phyloP scores from a whole-genome alignment of 1,284 basidiomycete genomes.

The Neolentinus lepideus region DNA sequence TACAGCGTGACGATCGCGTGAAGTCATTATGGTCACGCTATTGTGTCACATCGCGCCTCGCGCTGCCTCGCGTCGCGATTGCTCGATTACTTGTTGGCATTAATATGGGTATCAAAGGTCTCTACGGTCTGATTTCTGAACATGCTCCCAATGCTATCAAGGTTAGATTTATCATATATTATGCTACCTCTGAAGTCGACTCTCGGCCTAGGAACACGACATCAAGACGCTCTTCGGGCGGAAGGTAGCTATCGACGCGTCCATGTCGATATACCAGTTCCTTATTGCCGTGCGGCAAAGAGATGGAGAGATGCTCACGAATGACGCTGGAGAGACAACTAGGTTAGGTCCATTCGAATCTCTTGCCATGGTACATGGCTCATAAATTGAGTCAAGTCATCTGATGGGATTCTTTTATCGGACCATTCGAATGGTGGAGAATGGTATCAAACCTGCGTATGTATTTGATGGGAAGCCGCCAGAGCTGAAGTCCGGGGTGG shows the following conservation, averaged over 20 bases:
- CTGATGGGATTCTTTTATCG: slow-evolving; percentile 99
- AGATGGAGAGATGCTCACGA: slow-evolving; percentile 95
- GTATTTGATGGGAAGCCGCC: slow-evolving; percentile 99
- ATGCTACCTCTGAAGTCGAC: neutral
- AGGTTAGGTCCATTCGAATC: slow-evolving; percentile 33
- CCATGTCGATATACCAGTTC: slow-evolving; percentile 95
- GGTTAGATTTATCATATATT: slow-evolving; percentile 16
- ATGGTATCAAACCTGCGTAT: slow-evolving; percentile 97
- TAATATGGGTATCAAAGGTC: slow-evolving; percentile 84
- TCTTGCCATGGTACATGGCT: neutral
- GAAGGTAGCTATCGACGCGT: slow-evolving; percentile 98
- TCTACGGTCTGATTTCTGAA: slow-evolving; percentile 85
- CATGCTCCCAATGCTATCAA: slow-evolving; percentile 84
- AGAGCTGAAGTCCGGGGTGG: slow-evolving; percentile 93
- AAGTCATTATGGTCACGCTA: too few relatives aligned
- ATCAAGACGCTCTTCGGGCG: slow-evolving; percentile 97
- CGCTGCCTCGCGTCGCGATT: neutral
- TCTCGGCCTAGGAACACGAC: slow-evolving; percentile 68
- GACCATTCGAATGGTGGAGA: slow-evolving; percentile 97
- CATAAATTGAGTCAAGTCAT: slow-evolving; percentile 47
- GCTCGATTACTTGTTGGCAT: neutral
- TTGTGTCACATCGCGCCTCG: too few relatives aligned
- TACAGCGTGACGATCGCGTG: too few relatives aligned
- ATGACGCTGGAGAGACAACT: slow-evolving; percentile 94
- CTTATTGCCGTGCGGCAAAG: slow-evolving; percentile 95